These are phyloP conservation scores for Acacia confusa DNA, from an alignment of 306 rosid species.

Conservation along the genomic window DNA sequence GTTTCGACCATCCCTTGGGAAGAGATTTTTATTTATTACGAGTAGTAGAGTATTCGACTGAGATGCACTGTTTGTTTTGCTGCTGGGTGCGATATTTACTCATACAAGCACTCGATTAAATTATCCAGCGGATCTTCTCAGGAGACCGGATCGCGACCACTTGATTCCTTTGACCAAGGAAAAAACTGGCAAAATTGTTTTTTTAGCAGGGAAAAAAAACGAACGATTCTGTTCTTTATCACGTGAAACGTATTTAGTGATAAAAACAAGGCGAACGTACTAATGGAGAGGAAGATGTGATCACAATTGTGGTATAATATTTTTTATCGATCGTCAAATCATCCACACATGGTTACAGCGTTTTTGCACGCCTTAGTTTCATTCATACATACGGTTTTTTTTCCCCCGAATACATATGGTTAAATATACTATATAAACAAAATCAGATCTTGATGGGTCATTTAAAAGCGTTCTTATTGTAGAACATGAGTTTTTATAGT, in stretches of 20 bases:
- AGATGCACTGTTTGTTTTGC: slow-evolving; percentile 11
- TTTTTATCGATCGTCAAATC: neutral
- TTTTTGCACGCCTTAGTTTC: neutral
- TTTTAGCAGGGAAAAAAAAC: neutral
- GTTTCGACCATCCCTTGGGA: neutral
- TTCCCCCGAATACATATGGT: neutral
- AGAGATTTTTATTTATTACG: slow-evolving; percentile 4
- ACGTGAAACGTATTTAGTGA: slow-evolving; percentile 29
- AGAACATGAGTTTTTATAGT: neutral
- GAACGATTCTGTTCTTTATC: slow-evolving; percentile 8
- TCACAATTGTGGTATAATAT: neutral
- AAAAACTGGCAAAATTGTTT: neutral
- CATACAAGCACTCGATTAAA: neutral
- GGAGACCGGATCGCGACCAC: slow-evolving; percentile 21
- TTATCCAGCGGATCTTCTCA: slow-evolving; percentile 25
- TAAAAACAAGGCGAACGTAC: neutral
- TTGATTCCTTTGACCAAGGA: slow-evolving; percentile 31
- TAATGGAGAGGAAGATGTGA: slow-evolving; percentile 2
- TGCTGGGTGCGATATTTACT: slow-evolving; percentile 25
- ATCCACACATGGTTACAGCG: slow-evolving; percentile 17
- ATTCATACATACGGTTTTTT: no score
- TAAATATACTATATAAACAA: neutral
- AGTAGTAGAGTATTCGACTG: neutral
- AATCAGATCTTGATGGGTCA: neutral
- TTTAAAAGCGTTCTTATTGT: neutral